Evolutionary conservation across 2,329 filamentous ascomycete species (phyloP), one percentile per base, ranked within the genome.

Genomic region (Aotearoamyces nothofagi): DNA sequence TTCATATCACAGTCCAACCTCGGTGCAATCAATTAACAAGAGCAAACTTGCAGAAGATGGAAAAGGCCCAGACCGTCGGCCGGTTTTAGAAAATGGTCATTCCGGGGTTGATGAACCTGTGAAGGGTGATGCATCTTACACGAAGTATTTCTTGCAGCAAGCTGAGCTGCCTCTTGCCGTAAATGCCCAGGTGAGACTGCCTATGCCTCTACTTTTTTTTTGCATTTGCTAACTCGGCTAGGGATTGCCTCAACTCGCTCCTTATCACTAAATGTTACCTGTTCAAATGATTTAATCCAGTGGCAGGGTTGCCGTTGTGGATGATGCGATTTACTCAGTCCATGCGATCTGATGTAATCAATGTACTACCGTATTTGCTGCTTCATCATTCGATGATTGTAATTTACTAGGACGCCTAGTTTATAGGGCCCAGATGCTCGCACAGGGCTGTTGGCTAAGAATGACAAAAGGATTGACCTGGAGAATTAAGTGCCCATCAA

Each of bases 41-140:
- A 38, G 33, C 27, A 52, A 44, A 33, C 36, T 44, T 24, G 44
- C 43, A 13, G 47, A 53, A 29, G 46, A 51, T 15, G 49, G 48
- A 15, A 58, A 56, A 26, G 45, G 54, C 22, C 42, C 53, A 30
- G 19, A 20, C 8, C 19, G 19, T n/a, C 19, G n/a, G n/a, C 7
- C 7, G n/a, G 8, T n/a, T 20, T 20, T 20, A 7, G 54, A 58
- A 33, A 60, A 59, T 33, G 57, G 57, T 9, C 52, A 57, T 31
- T 45, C 51, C 10, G 46, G 49, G 3, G 53, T 53, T 11, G 56
- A 60, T 26, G 53, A 58, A 31, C 51, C 51, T 22, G 55, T 50
- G 5, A 51, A 54, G 29, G 56, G 56, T 22, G 57, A 59, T 32
- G 56, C 53, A 23, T 50, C 47, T 16, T 60, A 60, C 33, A 53